Conservation (phyloP, 1,139 yeast species). For the Blastobotrys ciferrii region DNA sequence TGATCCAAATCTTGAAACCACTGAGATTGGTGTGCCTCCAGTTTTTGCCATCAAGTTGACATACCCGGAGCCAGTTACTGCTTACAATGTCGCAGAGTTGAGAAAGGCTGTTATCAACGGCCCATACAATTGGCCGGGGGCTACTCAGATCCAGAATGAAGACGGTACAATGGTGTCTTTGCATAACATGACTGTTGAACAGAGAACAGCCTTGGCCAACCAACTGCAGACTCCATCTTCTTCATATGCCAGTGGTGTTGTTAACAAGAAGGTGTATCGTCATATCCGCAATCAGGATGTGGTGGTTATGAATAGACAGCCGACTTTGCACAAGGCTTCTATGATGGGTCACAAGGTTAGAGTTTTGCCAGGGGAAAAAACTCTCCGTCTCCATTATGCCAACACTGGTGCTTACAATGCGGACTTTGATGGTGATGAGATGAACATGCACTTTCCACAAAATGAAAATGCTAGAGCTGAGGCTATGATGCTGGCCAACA, state of each 20-base stretch:
- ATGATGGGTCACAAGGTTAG: constrained; percentile 99
- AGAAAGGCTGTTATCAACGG: constrained; percentile 96
- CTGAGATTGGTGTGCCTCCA: constrained; percentile 98
- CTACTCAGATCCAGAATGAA: constrained; percentile 91
- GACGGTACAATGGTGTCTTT: constrained; percentile 86
- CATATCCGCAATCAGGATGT: constrained; percentile 95
- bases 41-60: constrained; percentile 94
- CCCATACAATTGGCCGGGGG: constrained; percentile 99
- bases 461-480: constrained; percentile 97
- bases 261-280: constrained; percentile 89
- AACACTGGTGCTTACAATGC: constrained; percentile 99
- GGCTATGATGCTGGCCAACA: constrained; percentile 90
- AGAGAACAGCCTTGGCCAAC: constrained; percentile 93
- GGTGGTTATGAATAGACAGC: constrained; percentile 98
- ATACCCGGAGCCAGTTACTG: constrained; percentile 98
- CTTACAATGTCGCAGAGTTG: constrained; percentile 84
- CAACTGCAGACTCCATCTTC: constrained; percentile 85
- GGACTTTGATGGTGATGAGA: constrained; percentile 99
- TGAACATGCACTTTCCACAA: constrained; percentile 99
- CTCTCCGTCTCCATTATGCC: constrained; percentile 94
- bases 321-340: constrained; percentile 97
- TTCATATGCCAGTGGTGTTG: constrained; percentile 47
- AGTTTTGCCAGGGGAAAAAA: constrained; percentile 95
- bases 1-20: constrained; percentile 96
- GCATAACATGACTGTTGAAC: constrained; percentile 87